Conservation (phyloP, 2,329 filamentous ascomycete genomes). For the Teratosphaeria nubilosa region DNA sequence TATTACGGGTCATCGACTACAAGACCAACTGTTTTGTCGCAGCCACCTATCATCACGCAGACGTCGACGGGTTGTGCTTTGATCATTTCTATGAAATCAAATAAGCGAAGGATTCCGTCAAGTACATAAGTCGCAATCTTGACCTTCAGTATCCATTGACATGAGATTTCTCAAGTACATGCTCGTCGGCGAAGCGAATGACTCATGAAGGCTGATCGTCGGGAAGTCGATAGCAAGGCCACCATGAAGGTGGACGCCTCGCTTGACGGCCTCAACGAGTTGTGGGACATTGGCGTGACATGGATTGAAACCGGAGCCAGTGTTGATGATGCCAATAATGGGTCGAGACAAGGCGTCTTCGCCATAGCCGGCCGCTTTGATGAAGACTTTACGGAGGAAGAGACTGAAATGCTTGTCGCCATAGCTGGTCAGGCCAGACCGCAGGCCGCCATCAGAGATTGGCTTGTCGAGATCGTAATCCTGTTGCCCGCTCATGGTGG, state of each 20-base stretch:
- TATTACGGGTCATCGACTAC: neutral
- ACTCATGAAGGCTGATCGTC: conserved; percentile 62
- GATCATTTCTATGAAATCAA: conserved; percentile 50
- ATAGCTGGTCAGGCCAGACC: conserved; percentile 38
- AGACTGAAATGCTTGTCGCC: conserved; percentile 67
- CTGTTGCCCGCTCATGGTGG: too few relatives aligned
- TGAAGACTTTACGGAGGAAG: conserved; percentile 66
- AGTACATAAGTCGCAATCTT: neutral
- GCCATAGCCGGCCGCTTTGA: conserved; percentile 64
- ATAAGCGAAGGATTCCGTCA: neutral
- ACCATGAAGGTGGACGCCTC: conserved; percentile 56
- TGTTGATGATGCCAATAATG: conserved; percentile 67
- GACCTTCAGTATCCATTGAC: conserved; percentile 62
- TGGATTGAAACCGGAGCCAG: conserved; percentile 62
- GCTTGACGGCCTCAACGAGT: conserved; percentile 52
- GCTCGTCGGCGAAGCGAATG: conserved; percentile 59
- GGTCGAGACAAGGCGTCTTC: conserved; percentile 61
- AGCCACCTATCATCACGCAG: conserved; percentile 44
- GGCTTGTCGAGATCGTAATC: too few relatives aligned
- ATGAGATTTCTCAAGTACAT: conserved; percentile 68
- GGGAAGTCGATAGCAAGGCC: conserved; percentile 63
- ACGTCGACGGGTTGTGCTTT: conserved; percentile 60
- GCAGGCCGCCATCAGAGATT: too few relatives aligned
- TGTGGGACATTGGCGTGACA: conserved; percentile 29
- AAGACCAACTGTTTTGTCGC: conserved; percentile 35